Conservation (phyloP, 208 protist species). For the Leishmania martiniquensis region DNA sequence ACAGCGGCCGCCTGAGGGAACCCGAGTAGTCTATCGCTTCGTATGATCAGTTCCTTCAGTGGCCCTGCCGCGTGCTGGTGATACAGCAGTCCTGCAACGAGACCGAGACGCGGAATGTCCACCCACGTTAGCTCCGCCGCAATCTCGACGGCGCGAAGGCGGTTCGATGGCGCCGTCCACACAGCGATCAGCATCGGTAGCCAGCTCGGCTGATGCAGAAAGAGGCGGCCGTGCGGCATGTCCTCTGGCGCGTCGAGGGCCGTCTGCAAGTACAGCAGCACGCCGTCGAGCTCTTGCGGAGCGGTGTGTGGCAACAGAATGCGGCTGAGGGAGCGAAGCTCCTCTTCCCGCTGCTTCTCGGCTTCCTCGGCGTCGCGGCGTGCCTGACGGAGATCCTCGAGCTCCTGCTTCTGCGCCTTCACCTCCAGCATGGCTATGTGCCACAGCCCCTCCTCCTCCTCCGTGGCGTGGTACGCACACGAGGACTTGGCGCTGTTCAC, state of each 20-base stretch:
- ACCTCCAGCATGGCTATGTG: constrained; percentile 66
- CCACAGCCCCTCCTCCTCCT: constrained; percentile 52
- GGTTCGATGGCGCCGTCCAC: constrained; percentile 51
- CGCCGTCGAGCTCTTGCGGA: constrained; percentile 38
- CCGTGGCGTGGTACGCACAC: not conserved
- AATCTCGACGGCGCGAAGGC: constrained; percentile 49
- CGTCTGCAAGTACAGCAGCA: constrained; percentile 65
- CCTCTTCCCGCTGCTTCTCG: constrained; percentile 20
- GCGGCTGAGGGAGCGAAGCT: constrained; percentile 45
- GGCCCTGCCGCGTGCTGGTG: constrained; percentile 34
- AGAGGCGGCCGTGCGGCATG: constrained; percentile 45
- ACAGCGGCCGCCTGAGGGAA: not conserved
- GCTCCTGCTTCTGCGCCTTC: constrained; percentile 60
- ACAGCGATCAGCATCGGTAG: constrained; percentile 60
- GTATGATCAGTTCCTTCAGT: constrained; percentile 47
- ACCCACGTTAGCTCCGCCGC: constrained; percentile 38
- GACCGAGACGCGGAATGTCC: constrained; percentile 67
- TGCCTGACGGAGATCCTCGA: constrained; percentile 49
- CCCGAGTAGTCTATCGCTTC: constrained; percentile 47
- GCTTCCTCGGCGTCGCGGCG: constrained; percentile 49
- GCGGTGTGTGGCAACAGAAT: constrained; percentile 60
- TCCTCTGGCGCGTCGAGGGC: constrained; percentile 57
- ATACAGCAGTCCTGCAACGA: constrained; percentile 65
- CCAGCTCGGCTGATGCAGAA: constrained; percentile 64
- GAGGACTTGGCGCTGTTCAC: not conserved